Base-by-base conservation (phyloP, 2,329 filamentous ascomycete genomes). In the Torrubiella hemipterigena region DNA sequence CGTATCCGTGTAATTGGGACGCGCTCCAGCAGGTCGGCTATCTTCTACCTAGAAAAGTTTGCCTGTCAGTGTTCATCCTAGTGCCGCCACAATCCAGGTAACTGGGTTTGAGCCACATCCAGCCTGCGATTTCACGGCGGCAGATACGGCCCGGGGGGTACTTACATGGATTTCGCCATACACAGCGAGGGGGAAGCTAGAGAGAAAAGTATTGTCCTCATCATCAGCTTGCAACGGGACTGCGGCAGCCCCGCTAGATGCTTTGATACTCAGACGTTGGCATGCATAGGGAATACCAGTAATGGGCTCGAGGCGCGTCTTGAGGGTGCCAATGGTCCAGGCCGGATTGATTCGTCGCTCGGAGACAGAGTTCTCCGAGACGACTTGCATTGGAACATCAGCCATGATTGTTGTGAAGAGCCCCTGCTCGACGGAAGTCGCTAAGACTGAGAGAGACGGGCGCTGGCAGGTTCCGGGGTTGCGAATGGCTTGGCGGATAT, bases 301-400 rank as follows among this genome's bases (percentile, higher is more conserved):
- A 58, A 96, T 78, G 38, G 85, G 81, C 58, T 96, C 89, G 31
- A 98, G 76, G 56, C 91, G 93, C 32, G 68, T 60, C 61, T 89
- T 94, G 46, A 96, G 69, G 47, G 84, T 77, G 33, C 70, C 67
- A 50, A 98, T 80, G 38, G 79, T 80, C 91, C 91, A 98, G 43
- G 87, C 80, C 11, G 89, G 89, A 17, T 84, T 89, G 53, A 96
- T 77, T 43, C 91, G 83, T 38, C 89, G 81, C 61, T 98, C 91
- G 31, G 85, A 87, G 29, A 78, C 73, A 29, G 81, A 69, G 55
- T 80, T 82, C 38, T 84, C 77, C 31, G 82, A 89, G 38, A 70
- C 70, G 48, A 91, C 73, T 40, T 77, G 67, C 46, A 91, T 67
- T 42, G 82, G 78, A 34, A 91, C 69, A 54, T 91, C 84, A 32